Percentiles rank a stretch among this genome's conserved stretches.
These are phyloP conservation scores for Hirschfeldia incana DNA, from an alignment of 345 rosid genomes.

Conservation along the genomic window DNA sequence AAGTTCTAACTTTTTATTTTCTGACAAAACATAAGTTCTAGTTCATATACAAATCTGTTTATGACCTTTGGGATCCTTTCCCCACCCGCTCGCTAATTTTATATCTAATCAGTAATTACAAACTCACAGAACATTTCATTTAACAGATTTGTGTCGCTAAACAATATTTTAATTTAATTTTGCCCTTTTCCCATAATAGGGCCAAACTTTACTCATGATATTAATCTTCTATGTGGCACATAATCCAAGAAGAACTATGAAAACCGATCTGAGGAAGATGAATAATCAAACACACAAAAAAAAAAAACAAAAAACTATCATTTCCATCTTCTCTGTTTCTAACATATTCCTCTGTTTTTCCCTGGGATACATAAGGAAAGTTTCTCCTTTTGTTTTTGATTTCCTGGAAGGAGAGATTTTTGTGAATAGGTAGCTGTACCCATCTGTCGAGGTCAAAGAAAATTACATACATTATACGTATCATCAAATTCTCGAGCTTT, in stretches of 20 bases:
- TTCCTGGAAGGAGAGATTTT: not conserved
- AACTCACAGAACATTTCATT: not conserved
- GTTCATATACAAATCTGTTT: not conserved
- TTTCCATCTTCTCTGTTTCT: not conserved
- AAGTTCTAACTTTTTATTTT: no score
- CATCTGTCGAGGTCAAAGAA: slow-evolving; percentile 5
- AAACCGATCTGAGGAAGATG: not conserved
- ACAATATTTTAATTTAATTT: not conserved
- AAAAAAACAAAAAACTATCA: not conserved
- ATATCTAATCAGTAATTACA: not conserved
- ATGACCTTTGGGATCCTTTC: not conserved
- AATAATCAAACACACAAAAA: not conserved
- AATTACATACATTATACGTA: not conserved
- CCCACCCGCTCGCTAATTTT: not conserved
- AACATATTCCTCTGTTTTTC: not conserved
- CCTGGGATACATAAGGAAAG: not conserved
- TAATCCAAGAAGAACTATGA: not conserved
- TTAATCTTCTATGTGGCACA: not conserved
- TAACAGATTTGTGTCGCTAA: not conserved
- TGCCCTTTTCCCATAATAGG: not conserved
- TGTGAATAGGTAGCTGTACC: slow-evolving; percentile 17
- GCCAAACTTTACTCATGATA: not conserved
- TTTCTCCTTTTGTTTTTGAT: not conserved
- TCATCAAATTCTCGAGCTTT: not conserved
- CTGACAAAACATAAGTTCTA: not conserved